Evolutionary conservation across 2,329 filamentous ascomycete species (phyloP).

Genomic region (Domatiomyces catenatus): DNA sequence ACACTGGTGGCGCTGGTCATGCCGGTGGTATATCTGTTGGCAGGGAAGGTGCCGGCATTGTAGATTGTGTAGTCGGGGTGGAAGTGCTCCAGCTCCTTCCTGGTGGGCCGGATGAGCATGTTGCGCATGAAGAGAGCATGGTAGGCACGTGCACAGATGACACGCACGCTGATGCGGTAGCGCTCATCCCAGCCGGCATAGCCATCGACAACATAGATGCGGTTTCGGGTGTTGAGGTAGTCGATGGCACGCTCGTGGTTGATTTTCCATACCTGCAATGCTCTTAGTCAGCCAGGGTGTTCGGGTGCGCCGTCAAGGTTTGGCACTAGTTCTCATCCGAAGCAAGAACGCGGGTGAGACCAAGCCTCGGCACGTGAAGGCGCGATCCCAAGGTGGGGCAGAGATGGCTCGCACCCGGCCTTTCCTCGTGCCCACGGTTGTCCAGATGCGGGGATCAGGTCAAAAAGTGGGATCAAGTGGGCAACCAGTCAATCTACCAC

Average conservation of each 20-base stretch:
- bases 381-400: not conserved
- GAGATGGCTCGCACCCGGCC: not conserved
- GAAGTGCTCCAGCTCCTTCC: constrained; percentile 90
- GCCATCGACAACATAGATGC: constrained; percentile 96
- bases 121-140: constrained; percentile 99
- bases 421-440: not conserved
- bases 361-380: not conserved
- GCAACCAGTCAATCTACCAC: not conserved
- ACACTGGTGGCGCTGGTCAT: constrained; percentile 99
- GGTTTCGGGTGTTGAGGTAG: constrained; percentile 96
- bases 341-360: too few species aligned
- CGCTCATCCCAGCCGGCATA: constrained; percentile 97
- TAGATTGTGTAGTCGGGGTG: constrained; percentile 99
- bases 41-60: constrained; percentile 96
- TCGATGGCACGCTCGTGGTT: constrained; percentile 97
- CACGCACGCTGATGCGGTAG: constrained; percentile 92
- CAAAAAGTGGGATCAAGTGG: too few species aligned
- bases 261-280: constrained; percentile 83
- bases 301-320: not conserved
- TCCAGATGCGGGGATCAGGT: not conserved
- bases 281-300: constrained; percentile 4
- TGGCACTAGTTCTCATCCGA: not conserved
- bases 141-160: constrained; percentile 97
- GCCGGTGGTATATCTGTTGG: constrained; percentile 92
- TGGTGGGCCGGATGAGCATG: constrained; percentile 92